Percentiles rank a stretch among this genome's conserved stretches.
Evolutionary conservation across 805 yeast genomes (phyloP).

Genomic region (Jamesozyma jinghongensis): DNA sequence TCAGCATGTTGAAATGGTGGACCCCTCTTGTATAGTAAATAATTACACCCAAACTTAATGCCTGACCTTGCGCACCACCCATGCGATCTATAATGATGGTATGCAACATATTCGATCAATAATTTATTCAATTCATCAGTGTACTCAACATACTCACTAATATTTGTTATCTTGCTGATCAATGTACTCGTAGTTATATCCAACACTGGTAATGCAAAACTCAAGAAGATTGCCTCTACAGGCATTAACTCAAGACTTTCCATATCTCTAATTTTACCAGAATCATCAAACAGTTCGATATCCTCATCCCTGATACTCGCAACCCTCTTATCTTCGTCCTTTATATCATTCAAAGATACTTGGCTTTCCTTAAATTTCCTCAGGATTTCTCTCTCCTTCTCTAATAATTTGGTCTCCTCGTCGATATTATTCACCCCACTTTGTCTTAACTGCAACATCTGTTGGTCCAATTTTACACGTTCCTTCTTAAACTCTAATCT

Average conservation of each 20-base stretch:
- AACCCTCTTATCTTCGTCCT: not conserved
- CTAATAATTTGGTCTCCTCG: slow-evolving; percentile 25
- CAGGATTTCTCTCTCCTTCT: slow-evolving; percentile 27
- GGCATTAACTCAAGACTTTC: slow-evolving; percentile 58
- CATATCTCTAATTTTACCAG: slow-evolving; percentile 22
- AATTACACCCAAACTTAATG: slow-evolving; percentile 85
- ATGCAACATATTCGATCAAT: slow-evolving; percentile 55
- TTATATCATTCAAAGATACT: slow-evolving; percentile 1
- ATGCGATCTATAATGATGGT: slow-evolving; percentile 75
- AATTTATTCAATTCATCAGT: slow-evolving; percentile 32
- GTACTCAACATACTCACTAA: slow-evolving; percentile 8
- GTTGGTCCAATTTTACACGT: slow-evolving; percentile 51
- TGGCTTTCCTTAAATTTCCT: slow-evolving; percentile 28
- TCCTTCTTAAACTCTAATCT: slow-evolving; percentile 62
- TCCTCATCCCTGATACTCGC: slow-evolving; percentile 31
- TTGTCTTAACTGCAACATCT: slow-evolving; percentile 33
- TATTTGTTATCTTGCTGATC: slow-evolving; percentile 9
- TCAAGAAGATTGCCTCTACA: slow-evolving; percentile 63
- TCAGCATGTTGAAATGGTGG: slow-evolving; percentile 96
- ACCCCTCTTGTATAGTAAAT: slow-evolving; percentile 73
- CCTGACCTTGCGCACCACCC: slow-evolving; percentile 97
- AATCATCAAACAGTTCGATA: slow-evolving; percentile 23
- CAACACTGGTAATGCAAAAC: slow-evolving; percentile 46
- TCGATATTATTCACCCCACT: slow-evolving; percentile 28
- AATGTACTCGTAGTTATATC: slow-evolving; percentile 23